These are phyloP conservation scores for Nyssa sinensis DNA, from an alignment of 148 eudicot genomes.

Conservation along the genomic window DNA sequence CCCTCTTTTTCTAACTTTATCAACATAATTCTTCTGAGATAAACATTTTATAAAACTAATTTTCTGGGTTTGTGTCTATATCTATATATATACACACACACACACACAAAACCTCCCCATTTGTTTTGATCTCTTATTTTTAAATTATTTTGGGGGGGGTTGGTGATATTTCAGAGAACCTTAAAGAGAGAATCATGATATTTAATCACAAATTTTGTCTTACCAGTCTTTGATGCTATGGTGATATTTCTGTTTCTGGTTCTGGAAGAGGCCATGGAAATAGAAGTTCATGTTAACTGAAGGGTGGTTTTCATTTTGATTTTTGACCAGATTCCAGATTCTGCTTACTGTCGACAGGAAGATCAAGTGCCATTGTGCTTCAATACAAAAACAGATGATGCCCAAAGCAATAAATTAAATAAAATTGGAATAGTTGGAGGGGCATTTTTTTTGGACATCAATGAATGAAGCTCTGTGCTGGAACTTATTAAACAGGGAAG, in stretches of 20 bases:
- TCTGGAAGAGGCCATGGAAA: background rate
- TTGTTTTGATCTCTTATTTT: too few relatives aligned
- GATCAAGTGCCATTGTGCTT: background rate
- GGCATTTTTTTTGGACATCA: background rate
- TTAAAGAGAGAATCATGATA: background rate
- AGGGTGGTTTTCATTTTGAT: background rate
- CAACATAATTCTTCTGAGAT: too few relatives aligned
- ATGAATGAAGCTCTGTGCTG: background rate
- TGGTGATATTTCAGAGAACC: too few relatives aligned
- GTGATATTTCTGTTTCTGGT: background rate
- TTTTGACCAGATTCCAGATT: too few relatives aligned
- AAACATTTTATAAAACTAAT: too few relatives aligned
- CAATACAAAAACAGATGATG: background rate
- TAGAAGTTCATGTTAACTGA: background rate
- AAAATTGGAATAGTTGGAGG: background rate
- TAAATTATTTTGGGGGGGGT: background rate
- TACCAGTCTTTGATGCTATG: background rate
- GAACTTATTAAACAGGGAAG: background rate
- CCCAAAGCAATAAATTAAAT: background rate
- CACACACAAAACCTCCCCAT: too few relatives aligned
- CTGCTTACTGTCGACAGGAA: too few relatives aligned
- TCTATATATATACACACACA: too few relatives aligned
- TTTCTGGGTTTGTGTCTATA: too few relatives aligned
- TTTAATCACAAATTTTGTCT: background rate
- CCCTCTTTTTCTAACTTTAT: background rate